Conservation (phyloP, 345 rosid genomes). For the Camelina neglecta region DNA sequence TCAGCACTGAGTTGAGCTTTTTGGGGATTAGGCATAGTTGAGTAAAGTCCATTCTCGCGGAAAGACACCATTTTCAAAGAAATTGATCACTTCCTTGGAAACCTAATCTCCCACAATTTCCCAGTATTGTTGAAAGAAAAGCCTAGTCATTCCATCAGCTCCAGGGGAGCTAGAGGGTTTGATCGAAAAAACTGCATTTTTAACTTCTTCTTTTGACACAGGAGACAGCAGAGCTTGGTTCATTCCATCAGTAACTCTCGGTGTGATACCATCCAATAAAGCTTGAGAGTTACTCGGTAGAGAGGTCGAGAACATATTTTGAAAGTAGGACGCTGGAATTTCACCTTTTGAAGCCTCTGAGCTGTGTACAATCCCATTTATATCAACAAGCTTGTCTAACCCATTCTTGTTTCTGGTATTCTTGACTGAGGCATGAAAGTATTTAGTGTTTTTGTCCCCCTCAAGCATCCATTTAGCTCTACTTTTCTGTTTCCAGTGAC, state of each 20-base stretch:
- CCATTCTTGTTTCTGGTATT: too few relatives aligned
- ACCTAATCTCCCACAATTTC: background rate
- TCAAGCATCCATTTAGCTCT: too few relatives aligned
- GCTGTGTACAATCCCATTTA: background rate
- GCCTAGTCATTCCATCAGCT: background rate
- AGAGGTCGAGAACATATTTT: fast-evolving
- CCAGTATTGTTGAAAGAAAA: background rate
- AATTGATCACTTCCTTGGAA: background rate
- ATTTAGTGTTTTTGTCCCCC: too few relatives aligned
- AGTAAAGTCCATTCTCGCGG: background rate
- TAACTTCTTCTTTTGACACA: background rate
- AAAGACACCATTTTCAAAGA: background rate
- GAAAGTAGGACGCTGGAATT: background rate
- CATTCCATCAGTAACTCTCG: fast-evolving
- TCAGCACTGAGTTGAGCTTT: background rate
- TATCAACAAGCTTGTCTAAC: too few relatives aligned
- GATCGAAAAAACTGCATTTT: background rate
- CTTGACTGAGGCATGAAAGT: too few relatives aligned
- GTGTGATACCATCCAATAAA: fast-evolving
- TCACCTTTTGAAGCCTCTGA: background rate
- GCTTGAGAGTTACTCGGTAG: fast-evolving
- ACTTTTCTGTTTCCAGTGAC: too few relatives aligned
- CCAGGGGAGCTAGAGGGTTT: background rate
- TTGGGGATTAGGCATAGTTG: background rate
- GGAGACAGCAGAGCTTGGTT: fast-evolving